These are phyloP conservation scores for Ambispora gerdemannii DNA, from an alignment of 192 early-diverging fungal genomes.

Conservation along the genomic window DNA sequence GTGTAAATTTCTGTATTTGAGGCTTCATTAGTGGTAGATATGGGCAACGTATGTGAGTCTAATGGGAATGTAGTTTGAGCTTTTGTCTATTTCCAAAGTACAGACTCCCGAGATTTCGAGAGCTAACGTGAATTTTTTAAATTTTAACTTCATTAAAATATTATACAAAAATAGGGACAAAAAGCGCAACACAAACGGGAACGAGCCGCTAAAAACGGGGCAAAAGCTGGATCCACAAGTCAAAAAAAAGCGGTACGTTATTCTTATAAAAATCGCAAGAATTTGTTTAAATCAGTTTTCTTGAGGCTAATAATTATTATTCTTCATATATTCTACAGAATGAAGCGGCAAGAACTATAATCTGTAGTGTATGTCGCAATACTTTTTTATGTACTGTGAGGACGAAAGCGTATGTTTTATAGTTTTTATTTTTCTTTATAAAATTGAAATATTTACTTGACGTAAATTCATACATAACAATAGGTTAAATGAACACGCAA, in stretches of 20 bases:
- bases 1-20: too few relatives aligned
- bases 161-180: constrained; percentile 44
- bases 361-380: constrained; percentile 74
- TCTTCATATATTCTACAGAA: constrained; percentile 53
- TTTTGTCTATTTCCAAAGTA: background rate
- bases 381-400: constrained; percentile 81
- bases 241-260: constrained; percentile 61
- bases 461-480: too few relatives aligned
- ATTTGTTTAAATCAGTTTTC: background rate
- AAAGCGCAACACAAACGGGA: constrained; percentile 70
- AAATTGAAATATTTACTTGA: too few relatives aligned
- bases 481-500: constrained; percentile 67
- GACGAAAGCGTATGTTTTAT: constrained; percentile 58
- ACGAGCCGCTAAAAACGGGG: constrained; percentile 56
- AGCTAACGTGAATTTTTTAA: background rate
- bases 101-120: background rate
- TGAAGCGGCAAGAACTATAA: constrained; percentile 74
- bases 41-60: background rate
- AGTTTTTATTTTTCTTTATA: background rate
- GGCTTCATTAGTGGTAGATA: too few relatives aligned
- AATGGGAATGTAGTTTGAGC: too few relatives aligned
- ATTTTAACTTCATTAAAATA: background rate
- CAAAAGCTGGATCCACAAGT: constrained; percentile 42
- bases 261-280: background rate
- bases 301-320: constrained; percentile 1